A percentile compares a stretch with the other conserved stretches of the same genome.
Evolutionary conservation across 164 flowering plant species (phyloP).

Genomic region (Aristolochia contorta): DNA sequence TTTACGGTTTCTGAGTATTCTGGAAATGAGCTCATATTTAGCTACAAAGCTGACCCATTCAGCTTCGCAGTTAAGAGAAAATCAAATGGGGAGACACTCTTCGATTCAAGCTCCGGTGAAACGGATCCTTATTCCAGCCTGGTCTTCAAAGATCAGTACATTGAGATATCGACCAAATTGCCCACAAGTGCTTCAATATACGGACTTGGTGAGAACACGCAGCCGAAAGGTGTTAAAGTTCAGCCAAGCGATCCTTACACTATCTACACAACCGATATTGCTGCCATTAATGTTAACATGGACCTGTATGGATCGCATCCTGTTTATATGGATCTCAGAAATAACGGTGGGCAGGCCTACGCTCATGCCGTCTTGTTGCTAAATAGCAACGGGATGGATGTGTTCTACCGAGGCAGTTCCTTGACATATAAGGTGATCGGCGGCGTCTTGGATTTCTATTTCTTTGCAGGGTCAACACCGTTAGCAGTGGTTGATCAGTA

Average conservation of each 20-base stretch:
- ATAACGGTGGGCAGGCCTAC: slow-evolving; percentile 39
- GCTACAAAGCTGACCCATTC: slow-evolving; percentile 71
- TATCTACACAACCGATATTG: slow-evolving; percentile 64
- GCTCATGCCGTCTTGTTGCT: slow-evolving; percentile 79
- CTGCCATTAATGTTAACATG: slow-evolving; percentile 77
- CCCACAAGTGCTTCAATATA: slow-evolving; percentile 76
- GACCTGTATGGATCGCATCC: slow-evolving; percentile 95
- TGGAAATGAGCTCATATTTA: slow-evolving; percentile 52
- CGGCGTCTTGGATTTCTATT: slow-evolving; percentile 89
- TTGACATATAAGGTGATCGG: slow-evolving; percentile 91
- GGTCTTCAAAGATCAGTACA: slow-evolving; percentile 95
- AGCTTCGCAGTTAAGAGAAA: slow-evolving; percentile 66
- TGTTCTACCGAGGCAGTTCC: slow-evolving; percentile 67
- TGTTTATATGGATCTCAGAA: slow-evolving; percentile 91
- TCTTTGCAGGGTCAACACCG: slow-evolving; percentile 82
- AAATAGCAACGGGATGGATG: slow-evolving; percentile 98
- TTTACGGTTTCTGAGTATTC: slow-evolving; percentile 31
- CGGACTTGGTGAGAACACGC: slow-evolving; percentile 94
- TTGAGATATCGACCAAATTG: slow-evolving; percentile 73
- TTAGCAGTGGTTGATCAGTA: slow-evolving; percentile 85
- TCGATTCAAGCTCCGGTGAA: slow-evolving; percentile 46
- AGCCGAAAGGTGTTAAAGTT: slow-evolving; percentile 73
- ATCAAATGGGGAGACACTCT: slow-evolving; percentile 71
- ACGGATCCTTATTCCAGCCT: slow-evolving; percentile 47
- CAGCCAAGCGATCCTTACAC: slow-evolving; percentile 86